Base-by-base conservation (phyloP, 768 basidiomycete species). In the Boletus speciosus region DNA sequence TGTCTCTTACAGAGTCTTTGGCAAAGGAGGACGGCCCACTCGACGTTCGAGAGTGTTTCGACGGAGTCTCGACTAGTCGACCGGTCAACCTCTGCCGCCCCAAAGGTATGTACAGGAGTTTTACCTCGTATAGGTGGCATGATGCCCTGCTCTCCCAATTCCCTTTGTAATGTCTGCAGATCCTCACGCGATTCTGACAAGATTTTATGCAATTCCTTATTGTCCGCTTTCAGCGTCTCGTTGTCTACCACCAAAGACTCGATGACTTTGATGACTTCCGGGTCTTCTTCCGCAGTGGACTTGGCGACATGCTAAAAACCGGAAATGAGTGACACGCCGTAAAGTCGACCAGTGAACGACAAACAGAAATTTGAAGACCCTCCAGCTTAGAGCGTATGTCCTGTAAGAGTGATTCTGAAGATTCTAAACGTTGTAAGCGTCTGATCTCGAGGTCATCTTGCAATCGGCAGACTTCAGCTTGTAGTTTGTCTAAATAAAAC, bases 231-330 rank as follows among this genome's bases (percentile, higher is more conserved):
- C 49, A 95, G 72, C 25, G 78, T 77, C 60, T 94, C 90, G 61
- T 93, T 96, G 62, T 91, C 90, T 34, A 84, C 82, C 8, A 94
- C 92, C 31, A 96, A 76, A n/a, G 86, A 83, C 66, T 93, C 91
- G 14, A 97, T 73, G 12, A 93, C 83, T 50, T 77, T 74, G 34
- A 78, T 83, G 16, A 90, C 72, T 61, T 89, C 87, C 15, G 78
- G 69, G 49, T 85, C 77, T 45, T 83, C 82, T 11, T 63, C 59
- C 19, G 61, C 51, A 21, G 57, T 25, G 34, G 77, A 68, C 47
- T 72, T 64, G 25, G 74, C 71, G 19, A 75, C 55, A 69, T 80
- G 71, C 78, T 77, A 52, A 51, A 47, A 42, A 35, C 29, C 48
- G 43, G 58, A 40, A 11, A 60, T 72, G 37, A 68, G 51, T 48